Conservation (phyloP, 2,329 filamentous ascomycete species). For the Apiospora koreana region DNA sequence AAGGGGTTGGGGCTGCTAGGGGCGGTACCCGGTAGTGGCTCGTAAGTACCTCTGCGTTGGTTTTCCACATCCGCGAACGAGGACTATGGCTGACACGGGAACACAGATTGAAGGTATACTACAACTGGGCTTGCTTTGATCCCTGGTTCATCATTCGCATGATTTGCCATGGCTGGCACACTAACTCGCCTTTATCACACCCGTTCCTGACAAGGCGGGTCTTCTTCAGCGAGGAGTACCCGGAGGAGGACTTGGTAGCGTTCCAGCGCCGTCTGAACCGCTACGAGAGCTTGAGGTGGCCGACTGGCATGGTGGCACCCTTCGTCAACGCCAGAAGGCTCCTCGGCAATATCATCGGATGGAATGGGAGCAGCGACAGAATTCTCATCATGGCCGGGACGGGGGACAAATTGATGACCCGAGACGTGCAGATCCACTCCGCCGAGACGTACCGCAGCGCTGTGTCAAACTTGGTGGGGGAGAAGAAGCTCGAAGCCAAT, state of each 20-base stretch:
- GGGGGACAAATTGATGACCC: slow-evolving; percentile 43
- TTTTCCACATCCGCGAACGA: not conserved
- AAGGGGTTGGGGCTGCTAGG: slow-evolving; percentile 48
- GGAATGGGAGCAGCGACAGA: slow-evolving; percentile 26
- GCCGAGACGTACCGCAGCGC: slow-evolving; percentile 39
- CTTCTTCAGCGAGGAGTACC: slow-evolving; percentile 51
- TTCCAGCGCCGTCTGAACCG: slow-evolving; percentile 45
- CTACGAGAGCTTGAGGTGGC: slow-evolving; percentile 56
- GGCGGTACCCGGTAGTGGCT: slow-evolving; percentile 49
- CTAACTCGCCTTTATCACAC: slow-evolving; percentile 53
- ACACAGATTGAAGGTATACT: slow-evolving; percentile 40
- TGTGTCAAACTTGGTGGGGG: slow-evolving; percentile 30
- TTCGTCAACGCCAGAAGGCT: slow-evolving; percentile 45
- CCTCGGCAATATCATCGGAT: slow-evolving; percentile 36
- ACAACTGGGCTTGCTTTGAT: slow-evolving; percentile 48
- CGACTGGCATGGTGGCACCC: slow-evolving; percentile 45
- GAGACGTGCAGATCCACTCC: slow-evolving; percentile 37
- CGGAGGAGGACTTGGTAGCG: slow-evolving; percentile 38
- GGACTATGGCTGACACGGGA: not conserved
- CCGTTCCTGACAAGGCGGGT: slow-evolving; percentile 47
- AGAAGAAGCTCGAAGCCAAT: slow-evolving; percentile 31
- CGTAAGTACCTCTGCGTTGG: slow-evolving; percentile 33
- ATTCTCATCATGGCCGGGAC: slow-evolving; percentile 42
- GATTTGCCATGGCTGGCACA: slow-evolving; percentile 48
- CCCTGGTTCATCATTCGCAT: slow-evolving; percentile 49